phyloP scores from a whole-genome alignment of 2,329 filamentous ascomycete genomes.

The Arthrobotrys entomopaga region DNA sequence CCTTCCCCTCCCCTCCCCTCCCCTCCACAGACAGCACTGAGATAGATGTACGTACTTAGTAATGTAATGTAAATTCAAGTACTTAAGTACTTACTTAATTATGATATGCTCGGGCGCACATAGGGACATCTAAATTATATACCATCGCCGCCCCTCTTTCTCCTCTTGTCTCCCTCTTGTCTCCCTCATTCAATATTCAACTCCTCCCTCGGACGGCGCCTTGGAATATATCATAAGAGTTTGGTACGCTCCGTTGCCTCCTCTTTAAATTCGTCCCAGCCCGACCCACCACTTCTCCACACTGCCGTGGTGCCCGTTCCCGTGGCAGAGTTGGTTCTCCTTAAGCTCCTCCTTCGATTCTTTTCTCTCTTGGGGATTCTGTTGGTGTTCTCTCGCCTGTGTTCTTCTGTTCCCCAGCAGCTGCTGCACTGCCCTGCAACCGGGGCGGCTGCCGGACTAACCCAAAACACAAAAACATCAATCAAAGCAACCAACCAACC shows the following conservation, averaged over 20 bases:
- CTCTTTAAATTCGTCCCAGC: background rate
- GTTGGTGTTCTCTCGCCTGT: background rate
- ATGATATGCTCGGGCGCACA: no score
- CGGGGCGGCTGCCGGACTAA: background rate
- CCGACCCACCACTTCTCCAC: background rate
- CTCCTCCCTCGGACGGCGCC: background rate
- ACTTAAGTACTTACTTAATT: no score
- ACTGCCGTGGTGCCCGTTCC: background rate
- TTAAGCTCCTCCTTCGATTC: slow-evolving; percentile 17
- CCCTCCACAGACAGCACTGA: no score
- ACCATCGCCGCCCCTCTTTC: background rate
- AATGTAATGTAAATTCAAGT: no score
- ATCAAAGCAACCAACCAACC: background rate
- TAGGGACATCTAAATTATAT: background rate
- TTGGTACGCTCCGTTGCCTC: no score
- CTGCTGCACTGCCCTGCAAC: background rate
- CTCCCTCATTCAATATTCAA: background rate
- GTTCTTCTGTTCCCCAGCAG: background rate
- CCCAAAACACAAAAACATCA: background rate
- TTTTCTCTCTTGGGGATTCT: background rate
- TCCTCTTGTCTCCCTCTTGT: background rate
- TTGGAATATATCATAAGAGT: no score
- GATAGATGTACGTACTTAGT: no score
- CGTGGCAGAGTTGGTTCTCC: slow-evolving; percentile 4
- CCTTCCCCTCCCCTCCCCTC: no score